Conservation (phyloP, 176 grass and related monocot genomes). For the Raddia distichophylla region DNA sequence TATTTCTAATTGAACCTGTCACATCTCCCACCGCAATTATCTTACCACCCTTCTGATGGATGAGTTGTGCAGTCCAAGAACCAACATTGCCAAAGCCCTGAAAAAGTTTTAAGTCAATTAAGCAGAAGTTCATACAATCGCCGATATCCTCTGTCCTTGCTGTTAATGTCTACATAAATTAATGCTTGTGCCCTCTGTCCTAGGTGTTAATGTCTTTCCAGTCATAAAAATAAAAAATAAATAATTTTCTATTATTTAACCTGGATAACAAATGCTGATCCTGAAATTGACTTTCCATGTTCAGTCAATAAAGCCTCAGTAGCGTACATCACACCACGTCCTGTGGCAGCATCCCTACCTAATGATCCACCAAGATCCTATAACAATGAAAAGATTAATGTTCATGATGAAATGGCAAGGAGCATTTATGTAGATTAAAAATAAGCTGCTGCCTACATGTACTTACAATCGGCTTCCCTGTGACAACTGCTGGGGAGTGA, state of each 20-base stretch:
- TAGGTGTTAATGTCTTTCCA: neutral
- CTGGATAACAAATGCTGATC: conserved; percentile 88
- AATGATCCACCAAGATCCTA: conserved; percentile 99
- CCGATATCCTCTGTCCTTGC: neutral
- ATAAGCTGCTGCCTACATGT: conserved; percentile 27
- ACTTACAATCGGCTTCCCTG: conserved; percentile 94
- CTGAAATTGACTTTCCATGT: conserved; percentile 76
- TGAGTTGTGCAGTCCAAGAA: conserved; percentile 83
- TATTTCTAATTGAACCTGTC: conserved; percentile 70
- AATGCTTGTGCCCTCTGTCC: too few species aligned
- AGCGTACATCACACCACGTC: conserved; percentile 81
- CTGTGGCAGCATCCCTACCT: conserved; percentile 94
- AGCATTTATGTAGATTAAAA: conserved; percentile 16
- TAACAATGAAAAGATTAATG: conserved; percentile 1
- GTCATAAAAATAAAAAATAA: neutral
- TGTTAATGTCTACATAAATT: neutral
- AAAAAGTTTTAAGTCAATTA: conserved; percentile 18
- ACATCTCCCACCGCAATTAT: conserved; percentile 88
- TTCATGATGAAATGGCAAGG: neutral
- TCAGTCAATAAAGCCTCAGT: conserved; percentile 79
- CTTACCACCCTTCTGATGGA: conserved; percentile 89
- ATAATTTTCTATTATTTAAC: conserved; percentile 39
- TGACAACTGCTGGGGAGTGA: conserved; percentile 92
- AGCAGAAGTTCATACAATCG: neutral
- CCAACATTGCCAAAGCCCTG: conserved; percentile 98